A percentile compares a stretch with the other conserved stretches of the same genome.
These are phyloP conservation scores for Clathrus columnatus DNA, from an alignment of 768 basidiomycete genomes.

Conservation along the genomic window DNA sequence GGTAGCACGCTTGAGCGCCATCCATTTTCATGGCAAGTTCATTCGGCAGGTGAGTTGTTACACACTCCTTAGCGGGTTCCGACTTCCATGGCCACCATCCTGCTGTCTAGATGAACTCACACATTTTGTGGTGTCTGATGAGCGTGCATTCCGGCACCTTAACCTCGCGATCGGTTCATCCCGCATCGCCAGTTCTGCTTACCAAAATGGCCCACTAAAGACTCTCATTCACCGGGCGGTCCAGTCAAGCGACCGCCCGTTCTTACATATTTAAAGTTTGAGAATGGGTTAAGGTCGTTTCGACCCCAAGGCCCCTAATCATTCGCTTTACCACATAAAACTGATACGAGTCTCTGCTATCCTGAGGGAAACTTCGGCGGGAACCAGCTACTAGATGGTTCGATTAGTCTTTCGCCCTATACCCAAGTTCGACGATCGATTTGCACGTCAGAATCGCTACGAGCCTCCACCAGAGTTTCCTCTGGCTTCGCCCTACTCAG, in stretches of 20 bases:
- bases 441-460: conserved; percentile 95
- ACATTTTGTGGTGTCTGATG: conserved; percentile 78
- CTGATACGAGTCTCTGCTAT: conserved; percentile 55
- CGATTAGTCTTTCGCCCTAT: conserved; percentile 96
- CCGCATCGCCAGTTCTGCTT: conserved; percentile 66
- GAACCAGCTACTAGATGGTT: conserved; percentile 92
- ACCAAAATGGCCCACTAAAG: too few relatives aligned
- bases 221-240: too few relatives aligned
- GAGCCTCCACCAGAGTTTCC: conserved; percentile 94
- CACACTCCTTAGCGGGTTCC: conserved; percentile 81
- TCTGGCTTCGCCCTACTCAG: conserved; percentile 88
- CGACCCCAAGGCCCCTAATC: conserved; percentile 87
- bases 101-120: conserved; percentile 83
- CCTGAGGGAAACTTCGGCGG: conserved; percentile 83
- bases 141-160: conserved; percentile 77
- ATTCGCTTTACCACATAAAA: conserved; percentile 68
- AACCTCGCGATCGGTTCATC: conserved; percentile 66
- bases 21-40: conserved; percentile 88
- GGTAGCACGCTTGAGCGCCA: conserved; percentile 83
- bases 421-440: conserved; percentile 93
- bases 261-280: conserved; percentile 62
- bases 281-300: conserved; percentile 83
- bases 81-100: conserved; percentile 81
- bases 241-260: conserved; percentile 40
- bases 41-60: conserved; percentile 88